Conservation (phyloP, 768 basidiomycete genomes). For the Pleurotus salmoneostramineus region DNA sequence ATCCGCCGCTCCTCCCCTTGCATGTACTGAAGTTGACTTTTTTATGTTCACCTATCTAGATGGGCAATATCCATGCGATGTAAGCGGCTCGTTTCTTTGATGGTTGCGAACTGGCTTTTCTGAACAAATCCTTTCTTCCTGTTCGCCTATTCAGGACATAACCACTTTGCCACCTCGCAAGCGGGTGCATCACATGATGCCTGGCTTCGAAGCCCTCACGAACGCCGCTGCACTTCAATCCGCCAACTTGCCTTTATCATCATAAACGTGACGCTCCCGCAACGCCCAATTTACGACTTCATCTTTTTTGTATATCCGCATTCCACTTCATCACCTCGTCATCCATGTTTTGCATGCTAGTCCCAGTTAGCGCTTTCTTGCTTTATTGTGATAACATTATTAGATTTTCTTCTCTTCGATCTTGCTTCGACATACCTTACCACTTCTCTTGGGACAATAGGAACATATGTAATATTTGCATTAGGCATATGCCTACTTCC, state of each 20-base stretch:
- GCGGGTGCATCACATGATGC: slow-evolving; percentile 64
- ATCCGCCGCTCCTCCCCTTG: slow-evolving; percentile 3
- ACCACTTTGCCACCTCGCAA: slow-evolving; percentile 56
- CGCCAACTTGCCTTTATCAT: slow-evolving; percentile 51
- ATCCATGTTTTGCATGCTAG: neutral
- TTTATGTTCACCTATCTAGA: slow-evolving; percentile 20
- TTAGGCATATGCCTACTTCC: neutral
- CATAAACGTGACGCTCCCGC: slow-evolving; percentile 27
- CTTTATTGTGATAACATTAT: slow-evolving; percentile 5
- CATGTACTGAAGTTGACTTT: slow-evolving; percentile 1
- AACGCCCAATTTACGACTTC: slow-evolving; percentile 14
- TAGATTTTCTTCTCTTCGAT: neutral
- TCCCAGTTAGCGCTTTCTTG: neutral
- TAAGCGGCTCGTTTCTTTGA: slow-evolving; percentile 18
- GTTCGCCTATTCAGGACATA: slow-evolving; percentile 35
- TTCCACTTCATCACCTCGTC: neutral
- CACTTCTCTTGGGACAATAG: neutral
- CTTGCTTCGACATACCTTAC: neutral
- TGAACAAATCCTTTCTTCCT: slow-evolving; percentile 17
- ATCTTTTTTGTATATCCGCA: slow-evolving; percentile 14
- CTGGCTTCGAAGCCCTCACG: slow-evolving; percentile 51
- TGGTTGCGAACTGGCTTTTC: slow-evolving; percentile 9
- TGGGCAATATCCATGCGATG: slow-evolving; percentile 45
- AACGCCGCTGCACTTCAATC: slow-evolving; percentile 47
- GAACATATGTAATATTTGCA: slow-evolving; percentile 3